Conservation (phyloP, 768 basidiomycete species). For the Auricularia sp. region DNA sequence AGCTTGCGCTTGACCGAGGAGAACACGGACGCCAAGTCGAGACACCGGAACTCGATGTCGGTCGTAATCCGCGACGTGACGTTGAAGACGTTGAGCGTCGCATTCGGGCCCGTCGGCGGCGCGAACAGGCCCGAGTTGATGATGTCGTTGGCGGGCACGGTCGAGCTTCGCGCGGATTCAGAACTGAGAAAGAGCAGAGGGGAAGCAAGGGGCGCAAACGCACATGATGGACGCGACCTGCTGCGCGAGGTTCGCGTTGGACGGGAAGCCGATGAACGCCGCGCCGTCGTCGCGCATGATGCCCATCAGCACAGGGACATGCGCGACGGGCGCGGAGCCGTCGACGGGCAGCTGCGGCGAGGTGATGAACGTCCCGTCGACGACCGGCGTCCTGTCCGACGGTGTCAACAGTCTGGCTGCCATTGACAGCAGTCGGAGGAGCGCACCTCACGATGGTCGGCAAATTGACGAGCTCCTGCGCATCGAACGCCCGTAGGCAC, state of each 20-base stretch:
- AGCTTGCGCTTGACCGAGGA: constrained; percentile 32
- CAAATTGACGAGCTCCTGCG: constrained; percentile 26
- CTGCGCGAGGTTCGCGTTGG: constrained; percentile 2
- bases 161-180: constrained; percentile 9
- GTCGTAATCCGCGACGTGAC: constrained; percentile 34
- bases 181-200: constrained; percentile 1
- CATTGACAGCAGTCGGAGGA: constrained; percentile 1
- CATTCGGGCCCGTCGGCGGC: constrained; percentile 24
- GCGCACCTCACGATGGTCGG: constrained; percentile 23
- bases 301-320: constrained; percentile 38
- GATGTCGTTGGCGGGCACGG: constrained; percentile 12
- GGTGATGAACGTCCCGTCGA: constrained; percentile 38
- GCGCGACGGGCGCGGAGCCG: constrained; percentile 29
- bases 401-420: not conserved
- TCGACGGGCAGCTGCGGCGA: constrained; percentile 29
- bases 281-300: constrained; percentile 43
- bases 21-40: constrained; percentile 40
- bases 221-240: not conserved
- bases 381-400: constrained; percentile 27
- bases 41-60: constrained; percentile 36
- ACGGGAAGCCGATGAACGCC: constrained; percentile 33
- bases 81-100: constrained; percentile 35
- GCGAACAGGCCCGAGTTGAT: constrained; percentile 32
- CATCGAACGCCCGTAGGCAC: constrained; percentile 28
- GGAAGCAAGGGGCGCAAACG: no score